Evolutionary conservation across 2,329 filamentous ascomycete genomes (phyloP).

Genomic region (Fusarium sp.): DNA sequence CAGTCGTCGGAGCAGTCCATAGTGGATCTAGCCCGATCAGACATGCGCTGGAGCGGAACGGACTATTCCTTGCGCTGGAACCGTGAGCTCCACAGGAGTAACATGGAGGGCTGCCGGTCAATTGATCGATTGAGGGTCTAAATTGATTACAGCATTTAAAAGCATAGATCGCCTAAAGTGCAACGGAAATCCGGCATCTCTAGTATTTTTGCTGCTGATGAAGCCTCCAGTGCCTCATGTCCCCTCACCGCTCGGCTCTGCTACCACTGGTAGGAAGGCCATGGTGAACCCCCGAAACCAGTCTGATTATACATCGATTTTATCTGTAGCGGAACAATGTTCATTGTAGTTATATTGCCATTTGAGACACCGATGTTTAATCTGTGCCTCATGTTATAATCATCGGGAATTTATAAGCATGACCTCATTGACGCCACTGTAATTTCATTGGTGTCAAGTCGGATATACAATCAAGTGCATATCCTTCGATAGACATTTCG

Average conservation of each 20-base stretch:
- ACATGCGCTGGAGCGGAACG: not conserved
- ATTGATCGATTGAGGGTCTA: accelerated
- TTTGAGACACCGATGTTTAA: no score
- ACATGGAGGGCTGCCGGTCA: accelerated
- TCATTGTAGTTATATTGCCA: no score
- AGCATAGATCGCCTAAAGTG: not conserved
- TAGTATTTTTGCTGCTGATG: not conserved
- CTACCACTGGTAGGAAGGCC: not conserved
- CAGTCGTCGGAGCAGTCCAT: not conserved
- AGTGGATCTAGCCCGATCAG: not conserved
- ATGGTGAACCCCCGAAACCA: no score
- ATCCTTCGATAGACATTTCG: not conserved
- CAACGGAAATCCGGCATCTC: not conserved
- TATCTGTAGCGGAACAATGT: no score
- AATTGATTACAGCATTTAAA: accelerated
- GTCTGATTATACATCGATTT: no score
- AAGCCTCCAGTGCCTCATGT: not conserved
- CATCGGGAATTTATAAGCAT: no score
- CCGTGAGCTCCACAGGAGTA: not conserved
- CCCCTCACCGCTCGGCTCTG: not conserved
- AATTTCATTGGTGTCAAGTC: accelerated
- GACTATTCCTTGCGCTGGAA: not conserved
- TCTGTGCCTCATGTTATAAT: no score
- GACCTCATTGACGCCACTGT: no score
- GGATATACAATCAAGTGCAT: no score